phyloP scores from a whole-genome alignment of 1,284 basidiomycete genomes.

The Trichosporon faecale region DNA sequence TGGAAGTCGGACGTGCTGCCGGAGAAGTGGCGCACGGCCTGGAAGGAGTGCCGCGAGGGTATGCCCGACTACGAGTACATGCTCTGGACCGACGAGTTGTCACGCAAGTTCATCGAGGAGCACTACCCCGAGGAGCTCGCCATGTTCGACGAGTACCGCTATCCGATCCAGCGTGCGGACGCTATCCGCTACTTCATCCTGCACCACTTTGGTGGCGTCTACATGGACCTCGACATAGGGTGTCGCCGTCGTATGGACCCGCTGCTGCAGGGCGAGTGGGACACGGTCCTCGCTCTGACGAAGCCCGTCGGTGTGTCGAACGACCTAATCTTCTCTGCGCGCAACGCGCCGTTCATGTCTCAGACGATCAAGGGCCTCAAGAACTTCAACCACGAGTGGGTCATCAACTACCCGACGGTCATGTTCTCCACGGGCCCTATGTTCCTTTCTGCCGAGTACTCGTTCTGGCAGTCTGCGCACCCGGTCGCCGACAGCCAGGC shows the following conservation, averaged over 20 bases:
- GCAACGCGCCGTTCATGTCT: conserved; percentile 82
- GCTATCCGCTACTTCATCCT: conserved; percentile 97
- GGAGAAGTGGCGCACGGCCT: conserved; percentile 72
- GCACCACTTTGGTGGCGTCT: conserved; percentile 90
- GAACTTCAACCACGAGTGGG: conserved; percentile 89
- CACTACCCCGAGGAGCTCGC: conserved; percentile 90
- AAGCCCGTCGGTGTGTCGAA: conserved; percentile 97
- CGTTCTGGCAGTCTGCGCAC: conserved; percentile 72
- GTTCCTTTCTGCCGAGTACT: conserved; percentile 85
- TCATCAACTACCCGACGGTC: conserved; percentile 96
- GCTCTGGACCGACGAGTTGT: conserved; percentile 91
- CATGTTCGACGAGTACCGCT: conserved; percentile 88
- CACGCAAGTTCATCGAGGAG: conserved; percentile 82
- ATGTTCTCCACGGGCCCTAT: conserved; percentile 99
- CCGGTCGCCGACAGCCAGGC: conserved; percentile 59
- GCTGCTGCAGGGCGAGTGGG: conserved; percentile 68
- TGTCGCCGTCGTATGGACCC: conserved; percentile 87
- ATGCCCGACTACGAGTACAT: conserved; percentile 97
- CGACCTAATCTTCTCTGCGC: conserved; percentile 90
- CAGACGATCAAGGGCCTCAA: conserved; percentile 88
- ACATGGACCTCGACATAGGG: conserved; percentile 96
- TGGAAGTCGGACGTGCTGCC: conserved; percentile 93
- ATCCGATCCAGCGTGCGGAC: conserved; percentile 94
- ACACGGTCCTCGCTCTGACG: conserved; percentile 88
- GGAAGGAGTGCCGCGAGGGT: conserved; percentile 75